These are phyloP conservation scores for Aegilops longissima DNA, from an alignment of 176 grass and related monocot genomes.

Conservation along the genomic window DNA sequence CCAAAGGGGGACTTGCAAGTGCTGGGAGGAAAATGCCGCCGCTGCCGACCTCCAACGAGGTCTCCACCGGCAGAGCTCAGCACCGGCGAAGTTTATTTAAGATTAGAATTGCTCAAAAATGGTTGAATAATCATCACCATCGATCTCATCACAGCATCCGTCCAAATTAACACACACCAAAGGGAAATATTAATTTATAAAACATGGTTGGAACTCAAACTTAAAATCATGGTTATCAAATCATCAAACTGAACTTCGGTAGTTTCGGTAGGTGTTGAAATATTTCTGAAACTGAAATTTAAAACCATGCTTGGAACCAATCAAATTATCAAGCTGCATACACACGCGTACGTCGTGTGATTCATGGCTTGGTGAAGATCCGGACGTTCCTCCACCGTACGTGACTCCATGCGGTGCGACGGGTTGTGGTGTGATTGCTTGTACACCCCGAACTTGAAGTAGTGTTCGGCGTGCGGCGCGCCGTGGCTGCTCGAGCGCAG, in stretches of 20 bases:
- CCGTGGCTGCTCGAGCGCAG: background rate
- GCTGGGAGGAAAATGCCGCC: no score
- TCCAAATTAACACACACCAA: no score
- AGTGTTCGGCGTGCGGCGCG: background rate
- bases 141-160: no score
- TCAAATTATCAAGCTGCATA: background rate
- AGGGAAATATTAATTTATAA: no score
- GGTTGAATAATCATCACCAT: no score
- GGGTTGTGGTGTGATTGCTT: background rate
- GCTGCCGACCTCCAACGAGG: no score
- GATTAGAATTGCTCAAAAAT: no score
- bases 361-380: constrained; percentile 5
- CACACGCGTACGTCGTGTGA: background rate
- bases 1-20: no score
- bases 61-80: no score
- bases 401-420: background rate
- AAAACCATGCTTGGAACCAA: background rate
- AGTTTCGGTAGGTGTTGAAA: background rate
- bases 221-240: background rate
- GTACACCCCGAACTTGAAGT: constrained; percentile 43
- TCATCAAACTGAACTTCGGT: background rate
- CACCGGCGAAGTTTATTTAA: no score
- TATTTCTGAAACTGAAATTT: background rate
- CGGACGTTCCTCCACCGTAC: constrained; percentile 1
- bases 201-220: background rate